Evolutionary conservation across 768 basidiomycete species (phyloP), one percentile per base, ranked within the genome.

Genomic region (Lyophyllum shimeji): DNA sequence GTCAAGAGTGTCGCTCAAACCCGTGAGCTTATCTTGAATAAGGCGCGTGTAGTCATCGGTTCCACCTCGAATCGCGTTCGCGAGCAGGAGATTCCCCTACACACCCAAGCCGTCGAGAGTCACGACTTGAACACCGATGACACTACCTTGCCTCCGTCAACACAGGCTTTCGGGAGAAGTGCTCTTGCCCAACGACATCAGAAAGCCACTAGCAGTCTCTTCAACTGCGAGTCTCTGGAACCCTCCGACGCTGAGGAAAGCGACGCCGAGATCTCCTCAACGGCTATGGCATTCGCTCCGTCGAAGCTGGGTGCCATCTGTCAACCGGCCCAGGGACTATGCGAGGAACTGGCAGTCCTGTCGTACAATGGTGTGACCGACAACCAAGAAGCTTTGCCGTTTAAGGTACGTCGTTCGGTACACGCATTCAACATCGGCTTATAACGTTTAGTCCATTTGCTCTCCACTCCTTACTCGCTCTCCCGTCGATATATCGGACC

Each of bases 1-100:
- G 74, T 89, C 51, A 73, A 73, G 61, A 74, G 65, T 34, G 65
- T 81, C n/a, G 63, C 69, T 3, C 74, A 79, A 42, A 83, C 80
- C 5, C 81, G 85, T 8, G 68, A 69, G 29, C 57, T 60, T 23
- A 80, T 80, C 39, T 65, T 76, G 31, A 67, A 70, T 33, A 71
- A 71, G 46, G 77, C 77, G 1, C 68, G 68, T 47, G 62, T 56
- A 18, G 51, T 79, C 29, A 62, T 80, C 7, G 62, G 63, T 23
- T 20, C 64, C 7, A 33, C 62, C n/a, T 56, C 57, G 7, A 60
- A 60, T 33, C 7, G 15, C 15, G 50, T 24, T 18, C 56, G 49
- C 8, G 55, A 53, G 39, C 34, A 40, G 15, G 55, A 49, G 17
- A 56, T 53, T 40, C 45, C 40, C 7, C 44, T 60, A 5, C 58